phyloP scores from a whole-genome alignment of 768 basidiomycete genomes.

The Sistotremastrum niveocremeum region DNA sequence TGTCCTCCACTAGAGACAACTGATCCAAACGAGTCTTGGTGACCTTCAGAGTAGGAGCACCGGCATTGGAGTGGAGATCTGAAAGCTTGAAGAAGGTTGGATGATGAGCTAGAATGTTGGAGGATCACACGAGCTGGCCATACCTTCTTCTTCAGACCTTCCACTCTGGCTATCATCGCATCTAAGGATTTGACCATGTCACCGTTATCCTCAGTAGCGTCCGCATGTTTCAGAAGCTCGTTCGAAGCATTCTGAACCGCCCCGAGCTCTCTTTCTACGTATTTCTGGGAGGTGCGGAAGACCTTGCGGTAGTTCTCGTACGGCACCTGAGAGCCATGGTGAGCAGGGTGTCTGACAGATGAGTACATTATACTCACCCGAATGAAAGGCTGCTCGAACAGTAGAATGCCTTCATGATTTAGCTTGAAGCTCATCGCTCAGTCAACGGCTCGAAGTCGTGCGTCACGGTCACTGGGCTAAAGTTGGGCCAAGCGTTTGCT shows the following conservation, averaged over 20 bases:
- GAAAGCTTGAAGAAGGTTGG: conserved; percentile 24
- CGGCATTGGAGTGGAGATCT: conserved; percentile 33
- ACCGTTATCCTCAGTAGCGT: conserved; percentile 26
- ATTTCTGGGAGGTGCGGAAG: conserved; percentile 72
- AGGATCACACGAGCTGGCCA: conserved; percentile 8
- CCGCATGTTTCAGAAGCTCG: conserved; percentile 42
- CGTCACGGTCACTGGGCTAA: not conserved
- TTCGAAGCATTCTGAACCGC: conserved; percentile 40
- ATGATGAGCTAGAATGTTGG: not conserved
- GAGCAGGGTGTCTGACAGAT: not conserved
- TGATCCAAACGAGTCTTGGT: conserved; percentile 66
- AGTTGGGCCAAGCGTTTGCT: not conserved
- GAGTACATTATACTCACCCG: conserved; percentile 31
- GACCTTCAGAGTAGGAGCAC: conserved; percentile 50
- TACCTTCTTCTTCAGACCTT: conserved; percentile 84
- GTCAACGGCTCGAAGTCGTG: too few species aligned
- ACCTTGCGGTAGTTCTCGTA: conserved; percentile 81
- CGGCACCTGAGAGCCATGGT: conserved; percentile 44
- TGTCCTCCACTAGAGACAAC: conserved; percentile 46
- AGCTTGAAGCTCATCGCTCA: conserved; percentile 29
- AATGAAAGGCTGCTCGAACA: conserved; percentile 78
- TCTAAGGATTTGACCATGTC: conserved; percentile 54
- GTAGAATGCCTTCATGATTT: conserved; percentile 57
- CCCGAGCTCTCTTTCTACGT: conserved; percentile 67
- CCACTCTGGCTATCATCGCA: conserved; percentile 60